Base-by-base conservation (phyloP, 2,329 filamentous ascomycete genomes). In the Cladosporium austrohemisphaericum region DNA sequence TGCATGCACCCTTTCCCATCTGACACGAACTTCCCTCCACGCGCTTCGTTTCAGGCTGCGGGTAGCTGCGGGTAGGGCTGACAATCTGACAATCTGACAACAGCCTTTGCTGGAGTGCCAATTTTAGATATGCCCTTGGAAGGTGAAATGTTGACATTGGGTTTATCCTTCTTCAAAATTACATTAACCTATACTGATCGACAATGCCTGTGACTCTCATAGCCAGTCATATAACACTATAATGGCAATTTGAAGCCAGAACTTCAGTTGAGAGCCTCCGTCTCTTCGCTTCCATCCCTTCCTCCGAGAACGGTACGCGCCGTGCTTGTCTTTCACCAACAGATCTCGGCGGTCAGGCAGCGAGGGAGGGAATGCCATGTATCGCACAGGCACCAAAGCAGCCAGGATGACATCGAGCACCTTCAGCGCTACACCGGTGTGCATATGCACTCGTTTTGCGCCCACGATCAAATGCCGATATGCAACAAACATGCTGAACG, bases 291-390 rank as follows among this genome's bases (percentile, higher is more conserved):
- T 32, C 29, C 29, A 32, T 7, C 16, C 29, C 29, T 32, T 32
- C 29, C 16, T 32, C 11, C 4, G 2, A n/a, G 29, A 32, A 10
- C 29, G 29, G 11, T 32, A 32, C 11, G 16, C 29, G 3, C 29
- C 29, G 16, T 32, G 5, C 11, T 32, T 14, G 11, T 32, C 29
- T 14, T 32, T 32, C 5, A n/a, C n/a, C n/a, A 51, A 36, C 7
- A 13, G 20, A 11, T 41, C 49, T 11, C 25, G 32, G n/a, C 49
- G 19, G 1, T 28, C 16, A n/a, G 29, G 36, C 13, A 48, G 22
- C 11, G 8, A 25, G 5, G 49, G 43, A 22, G 49, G 49, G 5
- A 47, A 48, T 1, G 37, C 18, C 51, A 53, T 53, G 7, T 51
- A 48, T 10, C 49, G 23, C 1, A 51, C 31, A 2, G 51, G 51